These are phyloP conservation scores for Canavalia gladiata DNA, from an alignment of 306 rosid species.

Conservation along the genomic window DNA sequence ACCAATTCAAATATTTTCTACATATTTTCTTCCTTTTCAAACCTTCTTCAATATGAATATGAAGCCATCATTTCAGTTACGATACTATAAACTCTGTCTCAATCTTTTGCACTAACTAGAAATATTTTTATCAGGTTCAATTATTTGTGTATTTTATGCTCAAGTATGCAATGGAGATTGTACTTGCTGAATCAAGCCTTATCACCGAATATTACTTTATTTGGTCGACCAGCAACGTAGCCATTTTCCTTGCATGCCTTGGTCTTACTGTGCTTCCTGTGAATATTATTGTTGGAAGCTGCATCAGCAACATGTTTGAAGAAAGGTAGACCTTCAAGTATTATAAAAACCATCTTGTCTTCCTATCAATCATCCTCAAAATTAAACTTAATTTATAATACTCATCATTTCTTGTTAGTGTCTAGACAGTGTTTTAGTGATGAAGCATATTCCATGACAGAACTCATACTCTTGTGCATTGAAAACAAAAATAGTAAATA, in stretches of 20 bases:
- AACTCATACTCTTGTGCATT: not conserved
- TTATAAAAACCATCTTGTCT: not conserved
- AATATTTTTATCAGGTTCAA: constrained; percentile 70
- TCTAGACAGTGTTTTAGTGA: not conserved
- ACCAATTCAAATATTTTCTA: constrained; percentile 11
- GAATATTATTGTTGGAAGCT: constrained; percentile 81
- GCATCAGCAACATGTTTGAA: constrained; percentile 91
- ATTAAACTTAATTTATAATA: not conserved
- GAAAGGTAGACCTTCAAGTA: constrained; percentile 72
- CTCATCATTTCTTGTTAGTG: not conserved
- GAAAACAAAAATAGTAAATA: not conserved
- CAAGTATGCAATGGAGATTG: constrained; percentile 83
- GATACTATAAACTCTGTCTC: constrained; percentile 34
- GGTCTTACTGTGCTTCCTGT: constrained; percentile 97
- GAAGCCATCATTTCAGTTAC: not conserved
- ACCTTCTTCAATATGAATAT: not conserved
- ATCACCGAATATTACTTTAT: constrained; percentile 82
- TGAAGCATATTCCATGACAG: constrained; percentile 10
- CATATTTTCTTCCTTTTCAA: not conserved
- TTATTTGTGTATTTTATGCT: constrained; percentile 84
- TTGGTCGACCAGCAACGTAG: constrained; percentile 91
- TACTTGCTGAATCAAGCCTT: constrained; percentile 98
- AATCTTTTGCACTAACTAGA: constrained; percentile 40
- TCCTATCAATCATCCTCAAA: not conserved
- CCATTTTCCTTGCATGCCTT: constrained; percentile 88